These are phyloP conservation scores for Fusarium falciforme DNA, from an alignment of 2,329 filamentous ascomycete genomes.

Conservation along the genomic window DNA sequence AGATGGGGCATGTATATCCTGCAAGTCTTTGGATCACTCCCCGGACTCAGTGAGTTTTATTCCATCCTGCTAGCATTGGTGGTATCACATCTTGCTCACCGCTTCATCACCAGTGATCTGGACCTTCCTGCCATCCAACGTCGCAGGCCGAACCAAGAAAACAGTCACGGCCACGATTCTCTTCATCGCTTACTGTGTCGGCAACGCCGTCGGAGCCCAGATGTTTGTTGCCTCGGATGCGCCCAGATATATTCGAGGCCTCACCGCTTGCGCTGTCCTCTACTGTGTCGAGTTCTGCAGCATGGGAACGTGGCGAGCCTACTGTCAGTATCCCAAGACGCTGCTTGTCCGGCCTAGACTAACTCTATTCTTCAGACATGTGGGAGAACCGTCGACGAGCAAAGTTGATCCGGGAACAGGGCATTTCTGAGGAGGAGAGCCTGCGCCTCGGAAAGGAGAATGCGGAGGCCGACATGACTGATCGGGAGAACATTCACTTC, in stretches of 20 bases:
- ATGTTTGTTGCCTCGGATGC: background rate
- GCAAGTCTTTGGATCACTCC: slow-evolving; percentile 41
- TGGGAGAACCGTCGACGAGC: background rate
- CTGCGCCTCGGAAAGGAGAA: slow-evolving; percentile 41
- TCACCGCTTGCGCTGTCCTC: background rate
- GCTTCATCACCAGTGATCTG: slow-evolving; percentile 42
- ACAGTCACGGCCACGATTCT: slow-evolving; percentile 39
- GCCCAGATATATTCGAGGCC: background rate
- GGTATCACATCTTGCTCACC: background rate
- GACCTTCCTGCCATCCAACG: slow-evolving; percentile 51
- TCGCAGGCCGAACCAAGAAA: slow-evolving; percentile 54
- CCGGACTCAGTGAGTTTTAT: slow-evolving; percentile 15
- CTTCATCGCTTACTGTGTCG: slow-evolving; percentile 40
- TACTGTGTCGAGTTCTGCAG: background rate
- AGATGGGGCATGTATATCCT: slow-evolving; percentile 50
- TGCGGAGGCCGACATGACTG: slow-evolving; percentile 42
- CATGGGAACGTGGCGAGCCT: background rate
- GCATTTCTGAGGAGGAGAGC: slow-evolving; percentile 34
- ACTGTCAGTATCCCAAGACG: background rate
- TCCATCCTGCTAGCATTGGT: background rate
- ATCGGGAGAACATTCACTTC: slow-evolving; percentile 42
- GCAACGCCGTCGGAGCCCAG: slow-evolving; percentile 38
- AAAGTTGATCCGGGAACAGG: background rate
- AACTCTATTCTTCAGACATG: background rate
- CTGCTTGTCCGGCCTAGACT: background rate